phyloP scores from a whole-genome alignment of 768 basidiomycete species.

The Lactarius sanguifluus region DNA sequence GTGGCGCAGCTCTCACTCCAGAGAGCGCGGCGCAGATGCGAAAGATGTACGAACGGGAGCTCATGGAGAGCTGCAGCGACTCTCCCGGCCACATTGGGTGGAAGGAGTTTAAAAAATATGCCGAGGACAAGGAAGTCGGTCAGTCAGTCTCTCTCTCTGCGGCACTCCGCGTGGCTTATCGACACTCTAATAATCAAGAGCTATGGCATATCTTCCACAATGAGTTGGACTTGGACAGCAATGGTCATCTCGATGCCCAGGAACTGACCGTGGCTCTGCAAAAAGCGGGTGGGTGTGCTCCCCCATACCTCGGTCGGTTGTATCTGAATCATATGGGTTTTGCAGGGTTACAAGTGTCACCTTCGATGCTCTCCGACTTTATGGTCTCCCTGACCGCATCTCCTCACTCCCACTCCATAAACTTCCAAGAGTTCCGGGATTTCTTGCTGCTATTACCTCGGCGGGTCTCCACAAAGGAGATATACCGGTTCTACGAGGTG shows the following conservation, averaged over 20 bases:
- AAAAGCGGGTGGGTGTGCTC: constrained; percentile 58
- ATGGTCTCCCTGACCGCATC: constrained; percentile 75
- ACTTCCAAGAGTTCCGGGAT: constrained; percentile 85
- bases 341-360: constrained; percentile 69
- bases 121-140: constrained; percentile 81
- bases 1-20: constrained; percentile 14
- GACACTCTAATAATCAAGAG: constrained; percentile 46
- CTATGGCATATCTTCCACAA: constrained; percentile 91
- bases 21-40: constrained; percentile 29
- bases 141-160: constrained; percentile 18
- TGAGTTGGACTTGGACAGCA: constrained; percentile 86
- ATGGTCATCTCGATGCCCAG: constrained; percentile 72
- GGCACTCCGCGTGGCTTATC: constrained; percentile 20
- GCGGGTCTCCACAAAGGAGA: constrained; percentile 77
- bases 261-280: constrained; percentile 62
- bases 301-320: neutral
- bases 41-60: constrained; percentile 33
- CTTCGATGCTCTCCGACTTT: constrained; percentile 75
- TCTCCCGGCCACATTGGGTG: constrained; percentile 55
- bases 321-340: constrained; percentile 2
- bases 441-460: constrained; percentile 86
- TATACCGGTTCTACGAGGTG: constrained; percentile 80
- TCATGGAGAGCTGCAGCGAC: constrained; percentile 39
- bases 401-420: constrained; percentile 65
- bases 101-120: constrained; percentile 73